These are phyloP conservation scores for Phytopythium sindhum DNA, from an alignment of 352 stramenopile species.

Conservation along the genomic window DNA sequence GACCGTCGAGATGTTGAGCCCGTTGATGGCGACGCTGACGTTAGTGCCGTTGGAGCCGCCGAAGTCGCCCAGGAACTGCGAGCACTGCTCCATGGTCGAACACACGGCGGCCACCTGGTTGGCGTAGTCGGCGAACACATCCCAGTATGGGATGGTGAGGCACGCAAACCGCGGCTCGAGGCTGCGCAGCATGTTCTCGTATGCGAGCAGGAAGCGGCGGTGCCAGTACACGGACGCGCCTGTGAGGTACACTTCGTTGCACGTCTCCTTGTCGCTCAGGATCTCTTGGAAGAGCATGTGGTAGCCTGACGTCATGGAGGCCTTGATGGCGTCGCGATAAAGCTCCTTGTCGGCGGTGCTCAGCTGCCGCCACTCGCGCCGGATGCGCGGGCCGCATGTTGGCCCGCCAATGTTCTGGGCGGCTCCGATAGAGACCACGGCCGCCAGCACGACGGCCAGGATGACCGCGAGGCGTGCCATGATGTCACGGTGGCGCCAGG, in stretches of 20 bases:
- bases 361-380: conserved; percentile 43
- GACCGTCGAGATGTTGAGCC: conserved; percentile 7
- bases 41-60: conserved; percentile 39
- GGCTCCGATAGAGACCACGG: not conserved
- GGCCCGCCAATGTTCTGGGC: not conserved
- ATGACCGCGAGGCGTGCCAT: not conserved
- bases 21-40: conserved; percentile 16
- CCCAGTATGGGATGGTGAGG: conserved; percentile 76
- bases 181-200: conserved; percentile 76
- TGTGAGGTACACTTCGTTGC: conserved; percentile 38
- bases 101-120: conserved; percentile 32
- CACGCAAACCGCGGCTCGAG: conserved; percentile 55
- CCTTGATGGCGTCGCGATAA: conserved; percentile 56
- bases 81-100: conserved; percentile 47
- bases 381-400: conserved; percentile 42
- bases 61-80: conserved; percentile 57
- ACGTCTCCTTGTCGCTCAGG: conserved; percentile 34
- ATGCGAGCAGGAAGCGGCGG: conserved; percentile 61
- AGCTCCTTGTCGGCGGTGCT: conserved; percentile 48
- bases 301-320: conserved; percentile 44
- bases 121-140: conserved; percentile 71
- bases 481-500: not conserved
- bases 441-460: not conserved
- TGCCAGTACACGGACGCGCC: conserved; percentile 71
- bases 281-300: conserved; percentile 61